phyloP scores from a whole-genome alignment of 2,329 filamentous ascomycete species.

The Plectosphaerella cucumerina region DNA sequence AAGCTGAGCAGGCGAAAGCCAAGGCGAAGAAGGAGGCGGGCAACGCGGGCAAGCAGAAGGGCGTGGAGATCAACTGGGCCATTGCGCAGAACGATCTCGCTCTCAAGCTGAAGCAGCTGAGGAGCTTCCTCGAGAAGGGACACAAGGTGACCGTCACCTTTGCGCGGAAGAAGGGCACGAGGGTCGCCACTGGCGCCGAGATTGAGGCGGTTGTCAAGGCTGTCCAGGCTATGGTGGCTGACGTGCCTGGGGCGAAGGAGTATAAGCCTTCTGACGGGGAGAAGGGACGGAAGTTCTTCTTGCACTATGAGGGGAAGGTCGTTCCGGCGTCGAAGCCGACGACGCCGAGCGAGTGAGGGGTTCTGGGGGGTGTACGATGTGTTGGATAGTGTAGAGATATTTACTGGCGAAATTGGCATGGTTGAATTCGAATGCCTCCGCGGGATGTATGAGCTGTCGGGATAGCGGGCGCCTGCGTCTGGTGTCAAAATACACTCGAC shows the following conservation, averaged over 20 bases:
- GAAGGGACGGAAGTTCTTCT: slow-evolving; percentile 35
- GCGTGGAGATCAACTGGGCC: slow-evolving; percentile 87
- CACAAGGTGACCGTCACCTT: slow-evolving; percentile 71
- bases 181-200: slow-evolving; percentile 57
- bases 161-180: slow-evolving; percentile 58
- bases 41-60: slow-evolving; percentile 53
- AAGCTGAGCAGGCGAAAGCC: slow-evolving; percentile 36
- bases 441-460: too few relatives aligned
- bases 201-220: slow-evolving; percentile 49
- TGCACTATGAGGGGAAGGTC: slow-evolving; percentile 35
- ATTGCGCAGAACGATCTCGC: slow-evolving; percentile 71
- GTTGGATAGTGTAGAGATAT: neutral
- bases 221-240: slow-evolving; percentile 27
- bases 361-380: neutral
- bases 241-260: slow-evolving; percentile 35
- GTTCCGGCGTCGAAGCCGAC: too few relatives aligned
- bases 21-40: slow-evolving; percentile 37
- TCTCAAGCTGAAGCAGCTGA: slow-evolving; percentile 65
- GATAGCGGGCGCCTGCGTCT: too few relatives aligned
- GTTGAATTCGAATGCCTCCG: too few relatives aligned
- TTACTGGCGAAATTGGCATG: too few relatives aligned
- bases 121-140: slow-evolving; percentile 68
- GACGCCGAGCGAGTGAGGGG: neutral
- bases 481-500: too few relatives aligned
- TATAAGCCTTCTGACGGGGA: slow-evolving; percentile 39